phyloP scores from a whole-genome alignment of 805 yeast genomes.

The Candida arabinofermentans region DNA sequence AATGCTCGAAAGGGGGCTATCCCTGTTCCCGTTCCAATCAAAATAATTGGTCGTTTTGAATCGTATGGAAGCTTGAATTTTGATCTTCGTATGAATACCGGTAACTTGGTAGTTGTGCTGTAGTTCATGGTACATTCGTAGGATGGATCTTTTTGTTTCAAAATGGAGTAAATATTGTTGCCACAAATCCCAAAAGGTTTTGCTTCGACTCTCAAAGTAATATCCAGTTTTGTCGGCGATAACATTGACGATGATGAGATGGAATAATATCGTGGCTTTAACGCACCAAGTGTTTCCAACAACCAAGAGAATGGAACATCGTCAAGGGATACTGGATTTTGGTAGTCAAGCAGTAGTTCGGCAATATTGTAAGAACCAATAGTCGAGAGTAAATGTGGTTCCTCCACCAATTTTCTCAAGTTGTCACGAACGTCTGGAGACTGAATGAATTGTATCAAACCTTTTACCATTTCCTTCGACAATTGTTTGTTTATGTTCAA shows the following conservation, averaged over 20 bases:
- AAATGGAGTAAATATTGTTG: slow-evolving; percentile 31
- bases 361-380: background rate
- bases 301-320: slow-evolving; percentile 76
- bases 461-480: slow-evolving; percentile 72
- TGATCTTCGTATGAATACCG: slow-evolving; percentile 84
- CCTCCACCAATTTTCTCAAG: slow-evolving; percentile 47
- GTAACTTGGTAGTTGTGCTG: too few species aligned
- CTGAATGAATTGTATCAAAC: slow-evolving; percentile 76
- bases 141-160: background rate
- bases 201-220: slow-evolving; percentile 80
- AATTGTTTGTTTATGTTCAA: slow-evolving; percentile 84
- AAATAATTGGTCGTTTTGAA: slow-evolving; percentile 71
- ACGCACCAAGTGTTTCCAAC: slow-evolving; percentile 68
- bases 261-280: slow-evolving; percentile 90
- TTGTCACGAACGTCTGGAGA: slow-evolving; percentile 43
- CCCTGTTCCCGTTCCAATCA: slow-evolving; percentile 96
- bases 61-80: slow-evolving; percentile 86
- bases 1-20: slow-evolving; percentile 96
- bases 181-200: slow-evolving; percentile 71
- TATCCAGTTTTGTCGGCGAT: slow-evolving; percentile 58
- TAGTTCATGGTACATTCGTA: too few species aligned
- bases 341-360: background rate
- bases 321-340: too few species aligned
- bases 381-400: background rate
- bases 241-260: slow-evolving; percentile 74